Evolutionary conservation across 75 land plant genomes (phyloP), one percentile per base, ranked within the genome.

Genomic region (Pinus tabuliformis): DNA sequence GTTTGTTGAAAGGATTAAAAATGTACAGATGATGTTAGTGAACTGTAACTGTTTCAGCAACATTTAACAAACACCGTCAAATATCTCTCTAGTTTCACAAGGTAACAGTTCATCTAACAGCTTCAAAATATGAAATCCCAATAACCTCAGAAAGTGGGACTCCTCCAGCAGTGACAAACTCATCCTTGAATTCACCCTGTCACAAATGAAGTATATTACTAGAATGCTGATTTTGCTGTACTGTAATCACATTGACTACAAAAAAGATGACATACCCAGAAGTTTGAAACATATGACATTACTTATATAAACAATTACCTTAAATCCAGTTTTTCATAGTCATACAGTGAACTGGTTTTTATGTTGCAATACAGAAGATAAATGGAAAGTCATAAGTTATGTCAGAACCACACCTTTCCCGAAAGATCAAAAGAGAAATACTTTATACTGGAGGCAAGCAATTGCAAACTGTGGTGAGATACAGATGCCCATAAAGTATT

Each of bases 161-260:
- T 58, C 98, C 99, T 39, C 99, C 99, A 77, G 99, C 91, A 66
- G 93, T 97, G 59, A 97, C 99, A 83, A 97, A 97, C 88, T 97
- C 99, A 73, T 97, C 99, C 80, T 97, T 97, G 75, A 92, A 97
- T 83, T 90, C 92, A 16, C 98, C 99, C 99, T 97, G 73, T n/a
- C 5, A 30, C 36, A 56, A 56, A 72, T 6, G 33, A 49, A 49
- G 20, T 9, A 56, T 13, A 24, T 56, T 54, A 72, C 30, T 45
- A 56, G 22, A 56, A 49, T 54, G 57, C 24, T 14, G 28, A 26
- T 17, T 5, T 15, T 39, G 17, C 17, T 4, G 45, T 36, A n/a
- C 12, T 5, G 9, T 14, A 11, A 24, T 24, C 1, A 15, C 58
- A 24, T 26, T 30, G 2, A 56, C 24, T 39, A 54, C 24, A 68